Conservation (phyloP, 176 grass and related monocot species). For the Cenchrus purpureus region DNA sequence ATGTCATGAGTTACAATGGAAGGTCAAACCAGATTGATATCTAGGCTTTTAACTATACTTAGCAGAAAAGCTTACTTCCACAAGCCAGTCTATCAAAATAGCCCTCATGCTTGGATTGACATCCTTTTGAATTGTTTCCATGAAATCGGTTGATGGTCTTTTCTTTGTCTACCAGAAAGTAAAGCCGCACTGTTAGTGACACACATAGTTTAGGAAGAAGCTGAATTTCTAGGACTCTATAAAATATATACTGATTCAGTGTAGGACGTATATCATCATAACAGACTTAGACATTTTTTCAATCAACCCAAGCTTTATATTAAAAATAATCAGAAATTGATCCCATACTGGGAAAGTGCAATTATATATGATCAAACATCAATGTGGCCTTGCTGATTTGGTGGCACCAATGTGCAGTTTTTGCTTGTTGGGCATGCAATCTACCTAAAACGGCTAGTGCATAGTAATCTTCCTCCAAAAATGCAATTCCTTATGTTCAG, state of each 20-base stretch:
- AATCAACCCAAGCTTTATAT: not conserved
- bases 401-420: not conserved
- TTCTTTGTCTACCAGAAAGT: constrained; percentile 69
- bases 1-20: not conserved
- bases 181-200: not conserved
- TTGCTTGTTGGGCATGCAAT: not conserved
- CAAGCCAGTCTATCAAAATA: constrained; percentile 98
- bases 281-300: not conserved
- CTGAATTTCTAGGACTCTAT: not conserved
- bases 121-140: constrained; percentile 92
- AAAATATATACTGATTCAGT: not conserved
- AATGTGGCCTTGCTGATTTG: not conserved
- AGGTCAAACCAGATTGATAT: not conserved
- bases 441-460: not conserved
- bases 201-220: not conserved
- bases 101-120: constrained; percentile 92
- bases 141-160: constrained; percentile 80
- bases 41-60: not conserved
- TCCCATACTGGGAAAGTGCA: not conserved
- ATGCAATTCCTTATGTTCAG: not conserved
- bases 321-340: not conserved
- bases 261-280: not conserved
- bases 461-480: not conserved
- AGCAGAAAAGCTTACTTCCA: constrained; percentile 69
- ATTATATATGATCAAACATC: not conserved